Evolutionary conservation across 805 yeast genomes (phyloP), one percentile per base, ranked within the genome.

Genomic region (Cyberlindnera americana): DNA sequence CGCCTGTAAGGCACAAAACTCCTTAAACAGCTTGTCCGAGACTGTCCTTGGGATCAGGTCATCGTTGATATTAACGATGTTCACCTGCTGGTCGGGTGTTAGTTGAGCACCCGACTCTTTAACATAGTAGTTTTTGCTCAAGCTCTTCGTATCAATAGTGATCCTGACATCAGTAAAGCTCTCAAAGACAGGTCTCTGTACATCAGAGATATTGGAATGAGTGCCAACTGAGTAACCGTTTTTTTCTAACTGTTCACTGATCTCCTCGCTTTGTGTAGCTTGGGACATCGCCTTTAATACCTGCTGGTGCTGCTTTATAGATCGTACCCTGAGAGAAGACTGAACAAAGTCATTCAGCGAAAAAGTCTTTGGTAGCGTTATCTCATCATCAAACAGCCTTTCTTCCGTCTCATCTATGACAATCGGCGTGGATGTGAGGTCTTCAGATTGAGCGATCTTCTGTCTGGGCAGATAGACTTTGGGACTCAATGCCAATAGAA

Each of bases 301-400:
- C 6, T 33, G 37, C 5, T 29, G 38, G 5, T 31, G 35, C 14
- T 37, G 40, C n/a, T 24, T 33, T 17, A 37, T 19, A 8, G 41
- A 30, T 12, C 38, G 38, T 13, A 41, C 45, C 16, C 45, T 28
- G 14, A 37, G 27, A 16, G 45, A 41, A n/a, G 45, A 41, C 14
- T 23, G 19, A 7, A 37, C 38, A 29, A 41, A 41, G 29, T 36
- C 40, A 14, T 21, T 15, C 11, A 41, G 33, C 2, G 41, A 37
- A 28, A 41, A 41, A 19, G 19, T 29, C 29, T 33, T 19, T 15
- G 45, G 45, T 1, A 41, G 14, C 7, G 38, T 25, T 10, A 41
- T 34, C 23, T 37, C 41, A 7, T 41, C 41, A 10, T 37, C 45
- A n/a, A 38, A 30, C 3, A 25, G 17, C 9, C 35, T 13, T 16